These are phyloP conservation scores for Furcasterigmium sp. DNA, from an alignment of 2,329 filamentous ascomycete species.

Conservation along the genomic window DNA sequence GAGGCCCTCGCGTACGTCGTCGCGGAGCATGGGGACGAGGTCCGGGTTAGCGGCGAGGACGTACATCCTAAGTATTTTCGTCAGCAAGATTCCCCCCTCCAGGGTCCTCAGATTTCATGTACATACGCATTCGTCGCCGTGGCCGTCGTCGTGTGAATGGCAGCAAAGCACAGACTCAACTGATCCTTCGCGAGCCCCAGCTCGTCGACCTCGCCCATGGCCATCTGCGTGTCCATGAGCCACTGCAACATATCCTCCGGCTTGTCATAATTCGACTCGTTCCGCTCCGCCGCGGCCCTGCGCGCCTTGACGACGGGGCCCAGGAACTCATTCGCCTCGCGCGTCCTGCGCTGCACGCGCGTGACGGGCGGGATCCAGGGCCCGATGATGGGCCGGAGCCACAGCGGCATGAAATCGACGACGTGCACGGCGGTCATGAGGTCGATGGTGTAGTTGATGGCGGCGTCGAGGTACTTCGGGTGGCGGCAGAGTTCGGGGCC, in stretches of 20 bases:
- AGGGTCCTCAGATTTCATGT: not conserved
- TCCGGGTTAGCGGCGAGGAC: slow-evolving; percentile 43
- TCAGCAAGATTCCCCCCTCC: too few species aligned
- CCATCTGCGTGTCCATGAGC: slow-evolving; percentile 35
- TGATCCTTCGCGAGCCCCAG: slow-evolving; percentile 34
- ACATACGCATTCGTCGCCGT: not conserved
- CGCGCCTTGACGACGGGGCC: slow-evolving; percentile 40
- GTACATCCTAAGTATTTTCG: slow-evolving; percentile 26
- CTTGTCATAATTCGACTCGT: slow-evolving; percentile 27
- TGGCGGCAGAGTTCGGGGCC: slow-evolving; percentile 44
- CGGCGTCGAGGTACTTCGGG: slow-evolving; percentile 48
- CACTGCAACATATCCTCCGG: slow-evolving; percentile 39
- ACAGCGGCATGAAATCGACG: slow-evolving; percentile 46
- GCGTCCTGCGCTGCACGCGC: slow-evolving; percentile 37
- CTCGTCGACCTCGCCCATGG: slow-evolving; percentile 29
- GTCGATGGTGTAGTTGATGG: slow-evolving; percentile 44
- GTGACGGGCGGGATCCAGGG: slow-evolving; percentile 39
- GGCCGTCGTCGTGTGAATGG: slow-evolving; percentile 37
- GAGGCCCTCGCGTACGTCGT: slow-evolving; percentile 39
- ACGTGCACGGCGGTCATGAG: slow-evolving; percentile 41
- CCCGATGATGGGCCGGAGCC: slow-evolving; percentile 41
- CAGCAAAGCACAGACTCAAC: slow-evolving; percentile 35
- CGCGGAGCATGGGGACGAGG: slow-evolving; percentile 39
- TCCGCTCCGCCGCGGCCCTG: slow-evolving; percentile 32
- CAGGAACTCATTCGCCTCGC: slow-evolving; percentile 35